Base-by-base conservation (phyloP, 306 rosid species). In the Hippophae rhamnoides region DNA sequence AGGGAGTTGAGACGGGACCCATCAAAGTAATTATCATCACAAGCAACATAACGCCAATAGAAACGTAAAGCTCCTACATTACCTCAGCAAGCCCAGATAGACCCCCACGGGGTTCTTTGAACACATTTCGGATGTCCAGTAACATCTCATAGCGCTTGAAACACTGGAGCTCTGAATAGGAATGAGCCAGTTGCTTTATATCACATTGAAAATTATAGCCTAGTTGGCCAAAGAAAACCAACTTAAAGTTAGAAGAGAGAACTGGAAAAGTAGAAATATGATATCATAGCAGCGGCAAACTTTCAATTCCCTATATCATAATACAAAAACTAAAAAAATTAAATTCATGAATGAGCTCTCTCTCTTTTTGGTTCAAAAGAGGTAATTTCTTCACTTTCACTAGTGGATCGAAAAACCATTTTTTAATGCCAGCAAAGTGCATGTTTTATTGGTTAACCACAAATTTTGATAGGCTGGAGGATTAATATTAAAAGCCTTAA, bases 161-260 rank as follows among this genome's bases (percentile, higher is more conserved):
- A 80, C 97, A 93, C 66, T 66, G 62, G 54, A 93, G 76, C 6
- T 84, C 84, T 73, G 44, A 80, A 61, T 93, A 93, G 7, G 99
- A 84, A 51, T 59, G 77, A 74, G 90, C 87, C 72, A 93, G 84
- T 56, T 92, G 99, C 79, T 71, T 85, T 60, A 74, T 78, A 70
- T 92, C 97, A 64, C 96, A 93, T 53, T 80, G 79, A 81, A 88
- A 88, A 74, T 86, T 93, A 73, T 93, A 93, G 43, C 97, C 99
- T 93, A 81, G 72, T 31, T 31, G 38, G 38, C 38, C 38, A 74
- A 31, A 31, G 13, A 26, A 52, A 57, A 76, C 52, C 73, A 61
- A 59, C 41, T 73, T 77, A 47, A 52, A 54, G 55, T 51, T 43
- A 79, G 47, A 58, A 43, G 63, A 50, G 69, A 61, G 67, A 14